Evolutionary conservation across 2,329 filamentous ascomycete species (phyloP).

Genomic region (Orbilia brochopaga): DNA sequence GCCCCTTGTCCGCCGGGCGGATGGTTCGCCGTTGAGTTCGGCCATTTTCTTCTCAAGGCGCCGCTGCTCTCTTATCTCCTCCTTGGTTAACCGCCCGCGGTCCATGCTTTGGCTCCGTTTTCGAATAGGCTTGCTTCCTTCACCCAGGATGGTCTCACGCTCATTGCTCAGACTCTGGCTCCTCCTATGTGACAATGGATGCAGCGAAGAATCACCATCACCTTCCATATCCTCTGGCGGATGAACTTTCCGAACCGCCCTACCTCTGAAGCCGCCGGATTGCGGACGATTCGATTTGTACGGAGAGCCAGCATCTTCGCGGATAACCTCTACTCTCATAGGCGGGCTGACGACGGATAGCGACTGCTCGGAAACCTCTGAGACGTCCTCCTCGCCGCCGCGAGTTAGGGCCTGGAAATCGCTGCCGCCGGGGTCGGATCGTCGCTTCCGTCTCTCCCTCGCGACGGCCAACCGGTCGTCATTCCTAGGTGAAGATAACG

Average conservation of each 20-base stretch:
- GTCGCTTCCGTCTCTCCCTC: constrained; percentile 67
- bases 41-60: constrained; percentile 47
- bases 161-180: constrained; percentile 61
- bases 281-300: constrained; percentile 36
- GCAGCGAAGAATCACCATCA: constrained; percentile 40
- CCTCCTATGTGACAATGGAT: constrained; percentile 40
- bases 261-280: constrained; percentile 26
- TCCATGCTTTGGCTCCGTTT: constrained; percentile 54
- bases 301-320: constrained; percentile 34
- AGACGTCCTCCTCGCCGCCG: constrained; percentile 66
- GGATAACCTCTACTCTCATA: constrained; percentile 49
- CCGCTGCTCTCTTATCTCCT: constrained; percentile 41
- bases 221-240: constrained; percentile 16
- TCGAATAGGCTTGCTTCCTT: constrained; percentile 51
- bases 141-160: constrained; percentile 52
- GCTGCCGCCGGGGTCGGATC: constrained; percentile 30
- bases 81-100: constrained; percentile 44
- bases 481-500: constrained; percentile 52
- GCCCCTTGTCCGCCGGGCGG: constrained; percentile 13
- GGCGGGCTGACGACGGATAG: constrained; percentile 41
- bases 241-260: constrained; percentile 19
- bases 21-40: constrained; percentile 44
- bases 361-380: constrained; percentile 48
- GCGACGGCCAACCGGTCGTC: constrained; percentile 54
- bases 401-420: constrained; percentile 55